Conservation (phyloP, 139 green algal genomes). For the Trebouxia sp. region DNA sequence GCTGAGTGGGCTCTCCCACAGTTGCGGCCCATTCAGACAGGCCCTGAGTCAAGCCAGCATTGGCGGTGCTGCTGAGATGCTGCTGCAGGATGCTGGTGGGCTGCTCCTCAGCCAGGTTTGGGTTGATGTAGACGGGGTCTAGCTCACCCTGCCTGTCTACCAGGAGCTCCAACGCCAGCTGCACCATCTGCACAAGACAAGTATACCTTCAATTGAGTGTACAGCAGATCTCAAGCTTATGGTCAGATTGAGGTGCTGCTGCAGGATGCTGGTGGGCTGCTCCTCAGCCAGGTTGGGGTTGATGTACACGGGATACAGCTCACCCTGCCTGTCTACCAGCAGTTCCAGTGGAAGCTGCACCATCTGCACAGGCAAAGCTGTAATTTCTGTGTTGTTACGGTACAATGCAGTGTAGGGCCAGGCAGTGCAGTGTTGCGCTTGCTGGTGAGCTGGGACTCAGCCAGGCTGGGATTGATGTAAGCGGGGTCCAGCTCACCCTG, state of each 20-base stretch:
- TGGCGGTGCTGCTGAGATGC: slow-evolving; percentile 7
- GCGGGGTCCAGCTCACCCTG: not conserved
- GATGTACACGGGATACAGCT: not conserved
- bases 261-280: not conserved
- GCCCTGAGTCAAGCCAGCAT: not conserved
- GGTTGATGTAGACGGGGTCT: not conserved
- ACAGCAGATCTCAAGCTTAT: too few species aligned
- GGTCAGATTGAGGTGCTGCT: slow-evolving; percentile 27
- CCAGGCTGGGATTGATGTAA: not conserved
- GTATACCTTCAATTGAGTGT: too few species aligned
- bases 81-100: slow-evolving; percentile 7
- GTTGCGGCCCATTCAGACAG: not conserved
- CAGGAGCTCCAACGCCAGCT: slow-evolving; percentile 12
- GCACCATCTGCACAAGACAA: slow-evolving; percentile 5
- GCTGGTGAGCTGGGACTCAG: not conserved
- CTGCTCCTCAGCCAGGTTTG: not conserved
- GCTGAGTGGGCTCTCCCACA: not conserved
- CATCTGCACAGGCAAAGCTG: too few species aligned
- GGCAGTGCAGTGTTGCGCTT: slow-evolving; percentile 6
- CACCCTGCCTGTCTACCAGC: not conserved
- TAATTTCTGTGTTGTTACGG: too few species aligned
- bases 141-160: not conserved
- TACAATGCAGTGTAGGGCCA: too few species aligned
- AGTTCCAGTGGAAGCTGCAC: slow-evolving; percentile 4
- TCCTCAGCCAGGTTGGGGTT: not conserved